Base-by-base conservation (phyloP, 495 filamentous ascomycete species). In the Daldinia grandis region DNA sequence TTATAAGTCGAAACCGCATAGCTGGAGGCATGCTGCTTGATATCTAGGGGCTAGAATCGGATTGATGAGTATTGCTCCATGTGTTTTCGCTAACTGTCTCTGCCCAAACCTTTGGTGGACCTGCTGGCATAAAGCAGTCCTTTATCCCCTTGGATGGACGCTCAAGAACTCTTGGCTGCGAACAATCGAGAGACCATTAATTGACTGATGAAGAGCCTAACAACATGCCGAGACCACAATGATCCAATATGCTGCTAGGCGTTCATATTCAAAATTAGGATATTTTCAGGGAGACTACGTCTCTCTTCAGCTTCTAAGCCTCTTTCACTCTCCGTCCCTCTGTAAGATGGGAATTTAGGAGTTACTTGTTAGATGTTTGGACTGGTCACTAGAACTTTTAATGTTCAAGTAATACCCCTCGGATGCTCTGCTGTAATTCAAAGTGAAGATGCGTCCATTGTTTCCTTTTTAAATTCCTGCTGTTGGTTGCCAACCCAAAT, bases 311-410 rank as follows among this genome's bases (percentile, higher is more conserved):
- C 56, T 66, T 70, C 66, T 62, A 70, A 59, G 54, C 66, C 19
- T 65, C 62, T 70, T 64, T 74, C 66, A 70, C 62, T 69, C 71
- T 74, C 71, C 71, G 61, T 69, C 71, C 71, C 71, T 69, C 14
- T 54, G 56, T 42, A 62, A 66, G 59, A 59, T 72, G 71, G 71
- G 71, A 74, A 74, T 74, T 74, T 74, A 74, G 71, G 71, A 74
- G 71, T 70, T 74, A 74, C 66, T 74, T 69, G 71, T 74, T 74
- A 74, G 71, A 59, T 59, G 66, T 64, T 72, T 47, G 42, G 69
- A 72, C 47, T 68, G 69, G 59, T 68, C 64, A 73, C 65, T 66
- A 68, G 70, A 73, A 73, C 70, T 65, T 56, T 62, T 60, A 68
- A 68, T 73, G 70, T 73, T 73, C 70, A 73, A 73, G 70, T 62